Evolutionary conservation across 1,284 basidiomycete species (phyloP).

Genomic region (Heterobasidion parviporum): DNA sequence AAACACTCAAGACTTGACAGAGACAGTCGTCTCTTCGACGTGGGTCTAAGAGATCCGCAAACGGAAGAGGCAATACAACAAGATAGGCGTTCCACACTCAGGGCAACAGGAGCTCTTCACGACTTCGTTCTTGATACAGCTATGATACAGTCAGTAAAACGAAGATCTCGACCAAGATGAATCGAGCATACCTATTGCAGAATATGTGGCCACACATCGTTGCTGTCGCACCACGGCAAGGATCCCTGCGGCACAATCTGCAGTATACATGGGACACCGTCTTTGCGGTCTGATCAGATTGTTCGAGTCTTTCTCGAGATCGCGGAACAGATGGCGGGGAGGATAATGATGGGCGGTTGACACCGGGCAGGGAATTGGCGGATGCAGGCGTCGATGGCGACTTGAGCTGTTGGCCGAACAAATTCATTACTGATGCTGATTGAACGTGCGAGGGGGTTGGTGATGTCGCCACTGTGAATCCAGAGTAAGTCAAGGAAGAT

Average conservation of each 20-base stretch:
- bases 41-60: constrained; percentile 7
- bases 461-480: too few relatives aligned
- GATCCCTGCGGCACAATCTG: constrained; percentile 11
- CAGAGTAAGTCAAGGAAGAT: too few relatives aligned
- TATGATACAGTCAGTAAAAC: background rate
- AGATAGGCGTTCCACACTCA: constrained; percentile 9
- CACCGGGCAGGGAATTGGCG: too few relatives aligned
- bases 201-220: constrained; percentile 49
- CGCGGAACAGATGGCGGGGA: background rate
- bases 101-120: constrained; percentile 9
- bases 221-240: constrained; percentile 11
- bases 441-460: too few relatives aligned
- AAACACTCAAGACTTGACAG: too few relatives aligned
- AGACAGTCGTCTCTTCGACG: too few relatives aligned
- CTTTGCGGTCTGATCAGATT: background rate
- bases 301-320: background rate
- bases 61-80: constrained; percentile 12
- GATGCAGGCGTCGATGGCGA: too few relatives aligned
- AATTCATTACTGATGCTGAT: too few relatives aligned
- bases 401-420: too few relatives aligned
- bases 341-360: too few relatives aligned
- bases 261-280: constrained; percentile 13
- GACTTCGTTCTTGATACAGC: constrained; percentile 12
- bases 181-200: constrained; percentile 33
- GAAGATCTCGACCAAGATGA: background rate